Base-by-base conservation (phyloP, 1,284 basidiomycete genomes). In the Melanopsichium pennsylvanicum region DNA sequence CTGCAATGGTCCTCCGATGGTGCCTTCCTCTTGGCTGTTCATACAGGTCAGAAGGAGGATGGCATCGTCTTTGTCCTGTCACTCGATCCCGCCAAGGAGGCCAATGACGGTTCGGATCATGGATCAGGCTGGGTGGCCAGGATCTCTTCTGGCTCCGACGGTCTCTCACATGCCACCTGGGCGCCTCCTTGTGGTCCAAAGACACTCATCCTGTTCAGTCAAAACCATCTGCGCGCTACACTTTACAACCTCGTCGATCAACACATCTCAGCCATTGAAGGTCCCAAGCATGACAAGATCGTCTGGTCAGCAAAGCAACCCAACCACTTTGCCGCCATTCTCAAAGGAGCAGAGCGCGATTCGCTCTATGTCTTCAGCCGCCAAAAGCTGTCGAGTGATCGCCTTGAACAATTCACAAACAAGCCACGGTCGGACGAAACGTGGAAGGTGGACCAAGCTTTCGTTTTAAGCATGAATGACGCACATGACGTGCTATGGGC, bases 401-500 rank as follows among this genome's bases (percentile, higher is more conserved):
- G 59, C 32, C 39, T 59, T n/a, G 39, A 59, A 21, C 40, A 36
- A 9, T 55, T 58, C 26, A 40, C 49, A 32, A 49, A 50, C 22
- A 46, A 54, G 37, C 55, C 59, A 15, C 57, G 40, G 13, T 51
- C 55, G 25, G 55, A 59, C 15, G 51, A 63, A 23, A 26, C 39
- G 44, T 70, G 67, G 67, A 60, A 64, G 45, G 35, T 41, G 29
- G 61, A 64, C 13, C 54, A 90, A 91, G 90, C 93, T 81, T 94
- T 92, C 69, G 85, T 89, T 3, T 82, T 92, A n/a, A 88, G 88
- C 1, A 91, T 91, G 0, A 83, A 86, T 6, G 89, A 90, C 19
- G 81, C 91, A 19, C 85, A 89, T 13, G 90, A 89, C 0, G 78
- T 93, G n/a, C 84, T 87, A 1, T 84, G 94, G 60, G 92, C 91